These are phyloP conservation scores for Geotrichum klebahnii DNA, from an alignment of 1,139 yeast genomes.

Conservation along the genomic window DNA sequence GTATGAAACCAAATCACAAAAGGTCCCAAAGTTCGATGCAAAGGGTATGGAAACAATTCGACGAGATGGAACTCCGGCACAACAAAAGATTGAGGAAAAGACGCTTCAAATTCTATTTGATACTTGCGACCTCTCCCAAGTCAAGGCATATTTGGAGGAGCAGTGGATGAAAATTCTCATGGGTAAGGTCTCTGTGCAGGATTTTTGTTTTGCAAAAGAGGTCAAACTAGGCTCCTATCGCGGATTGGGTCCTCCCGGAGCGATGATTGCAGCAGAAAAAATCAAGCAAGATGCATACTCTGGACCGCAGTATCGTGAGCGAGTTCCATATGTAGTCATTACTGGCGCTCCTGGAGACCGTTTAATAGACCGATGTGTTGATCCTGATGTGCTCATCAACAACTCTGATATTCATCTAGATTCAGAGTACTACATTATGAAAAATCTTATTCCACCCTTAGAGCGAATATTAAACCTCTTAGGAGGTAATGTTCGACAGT, in stretches of 20 bases:
- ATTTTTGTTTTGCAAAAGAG: conserved; percentile 88
- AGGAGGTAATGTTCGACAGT: conserved; percentile 71
- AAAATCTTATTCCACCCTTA: conserved; percentile 82
- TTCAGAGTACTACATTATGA: conserved; percentile 75
- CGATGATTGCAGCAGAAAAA: conserved; percentile 63
- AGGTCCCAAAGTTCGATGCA: conserved; percentile 74
- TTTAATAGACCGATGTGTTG: conserved; percentile 72
- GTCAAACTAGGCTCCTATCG: conserved; percentile 82
- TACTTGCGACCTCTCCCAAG: conserved; percentile 62
- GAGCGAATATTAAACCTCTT: conserved; percentile 76
- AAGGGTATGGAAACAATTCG: conserved; percentile 94
- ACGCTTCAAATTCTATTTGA: conserved; percentile 66
- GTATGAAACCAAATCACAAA: conserved; percentile 57
- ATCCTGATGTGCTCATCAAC: conserved; percentile 67
- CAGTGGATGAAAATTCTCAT: conserved; percentile 63
- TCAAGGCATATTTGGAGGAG: conserved; percentile 58
- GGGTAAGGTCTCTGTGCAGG: conserved; percentile 64
- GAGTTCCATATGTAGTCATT: conserved; percentile 81
- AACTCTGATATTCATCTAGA: conserved; percentile 51
- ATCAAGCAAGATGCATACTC: conserved; percentile 63
- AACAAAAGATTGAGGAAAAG: conserved; percentile 73
- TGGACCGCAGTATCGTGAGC: conserved; percentile 82
- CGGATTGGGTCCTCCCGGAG: conserved; percentile 84
- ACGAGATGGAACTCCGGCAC: conserved; percentile 92
- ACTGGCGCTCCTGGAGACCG: conserved; percentile 61